Evolutionary conservation across 2,329 filamentous ascomycete species (phyloP).

Genomic region (Furcasterigmium sp.): DNA sequence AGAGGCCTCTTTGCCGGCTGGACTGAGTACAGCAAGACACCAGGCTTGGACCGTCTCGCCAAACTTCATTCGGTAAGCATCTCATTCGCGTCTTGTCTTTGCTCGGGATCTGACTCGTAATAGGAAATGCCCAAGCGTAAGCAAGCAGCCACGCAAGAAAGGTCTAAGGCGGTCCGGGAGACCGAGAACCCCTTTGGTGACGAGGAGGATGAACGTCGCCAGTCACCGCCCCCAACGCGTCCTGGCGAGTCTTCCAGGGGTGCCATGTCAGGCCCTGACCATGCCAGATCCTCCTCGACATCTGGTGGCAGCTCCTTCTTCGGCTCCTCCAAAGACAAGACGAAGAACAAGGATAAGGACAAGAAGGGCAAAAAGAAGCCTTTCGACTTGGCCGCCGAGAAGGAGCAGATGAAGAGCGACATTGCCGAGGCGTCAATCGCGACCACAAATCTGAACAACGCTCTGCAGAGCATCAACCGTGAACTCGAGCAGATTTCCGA

Average conservation of each 20-base stretch:
- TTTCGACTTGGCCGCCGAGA: constrained; percentile 85
- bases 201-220: constrained; percentile 53
- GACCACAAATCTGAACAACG: constrained; percentile 85
- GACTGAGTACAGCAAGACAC: constrained; percentile 78
- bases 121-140: constrained; percentile 62
- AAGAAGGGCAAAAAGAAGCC: constrained; percentile 55
- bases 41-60: constrained; percentile 76
- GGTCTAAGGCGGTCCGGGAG: constrained; percentile 78
- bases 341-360: constrained; percentile 41
- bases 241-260: constrained; percentile 13
- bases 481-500: constrained; percentile 85
- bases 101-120: not conserved
- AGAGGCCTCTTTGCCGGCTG: constrained; percentile 82
- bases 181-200: constrained; percentile 68
- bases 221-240: constrained; percentile 16
- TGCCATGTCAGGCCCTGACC: constrained; percentile 23
- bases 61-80: constrained; percentile 60
- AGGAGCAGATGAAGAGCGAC: constrained; percentile 78
- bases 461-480: constrained; percentile 83
- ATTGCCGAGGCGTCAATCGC: constrained; percentile 87
- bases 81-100: not conserved
- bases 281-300: constrained; percentile 32
- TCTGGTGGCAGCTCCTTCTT: constrained; percentile 32
- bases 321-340: constrained; percentile 38
- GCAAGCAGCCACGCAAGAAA: constrained; percentile 67